Base-by-base conservation (phyloP, 2,329 filamentous ascomycete genomes). In the Bipolaris bicolor region DNA sequence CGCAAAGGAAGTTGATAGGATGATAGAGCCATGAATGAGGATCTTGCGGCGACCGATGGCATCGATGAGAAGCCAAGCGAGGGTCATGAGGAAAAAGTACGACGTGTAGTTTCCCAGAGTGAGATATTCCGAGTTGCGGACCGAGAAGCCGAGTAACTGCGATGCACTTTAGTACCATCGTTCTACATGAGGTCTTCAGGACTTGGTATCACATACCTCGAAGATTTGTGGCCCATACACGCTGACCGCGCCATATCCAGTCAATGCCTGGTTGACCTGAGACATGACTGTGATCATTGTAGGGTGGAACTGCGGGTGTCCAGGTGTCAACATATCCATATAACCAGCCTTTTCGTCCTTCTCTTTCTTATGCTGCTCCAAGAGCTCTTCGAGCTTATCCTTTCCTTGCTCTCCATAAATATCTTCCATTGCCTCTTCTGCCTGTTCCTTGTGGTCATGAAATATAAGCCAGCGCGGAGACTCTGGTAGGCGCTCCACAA, bases 161-260 rank as follows among this genome's bases (percentile, higher is more conserved):
- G 22, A 7, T 84, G 84, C 49, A 84, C 83, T 60, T 86, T 82
- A 22, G 83, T 80, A 44, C 26, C n/a, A 26, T 24, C 2, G 15
- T 18, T 1, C 15, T 6, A 15, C 7, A 6, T 43, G 22, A 4
- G 13, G 7, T 2, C 3, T 36, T 1, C 2, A 3, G 16, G n/a
- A 15, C 26, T 33, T 16, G 10, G 3, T 1, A 11, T 24, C 5
- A 29, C 67, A 62, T 60, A 73, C 72, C 52, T 85, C 81, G 68
- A 88, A 88, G 51, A 88, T 87, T 62, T 88, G 86, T 2, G 85
- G 84, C 0, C 85, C 86, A 56, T 88, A 88, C 2, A 88, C 85
- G 16, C 81, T 84, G 2, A 88, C 83, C 0, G 85, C 86, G 2
- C 84, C 84, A 52, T 86, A 86, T 3, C 83, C 83, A 0, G 83